Conservation (phyloP, 768 basidiomycete species). For the Boletellus ananas region DNA sequence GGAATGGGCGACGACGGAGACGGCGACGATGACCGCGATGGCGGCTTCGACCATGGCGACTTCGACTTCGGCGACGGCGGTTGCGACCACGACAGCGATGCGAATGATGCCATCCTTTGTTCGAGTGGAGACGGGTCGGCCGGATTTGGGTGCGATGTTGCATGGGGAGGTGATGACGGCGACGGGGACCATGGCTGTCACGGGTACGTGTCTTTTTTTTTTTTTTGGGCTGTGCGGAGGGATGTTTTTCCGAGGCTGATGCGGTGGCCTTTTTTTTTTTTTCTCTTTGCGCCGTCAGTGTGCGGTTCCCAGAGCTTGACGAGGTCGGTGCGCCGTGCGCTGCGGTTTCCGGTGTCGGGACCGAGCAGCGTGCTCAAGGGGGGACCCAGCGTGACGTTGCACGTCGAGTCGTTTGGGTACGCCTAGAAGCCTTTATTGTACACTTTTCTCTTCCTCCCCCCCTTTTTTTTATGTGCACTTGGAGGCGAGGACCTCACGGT, state of each 20-base stretch:
- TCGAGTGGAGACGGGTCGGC: conserved; percentile 36
- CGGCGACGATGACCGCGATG: no score
- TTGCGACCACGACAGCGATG: no score
- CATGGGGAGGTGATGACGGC: conserved; percentile 34
- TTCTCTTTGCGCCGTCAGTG: conserved; percentile 31
- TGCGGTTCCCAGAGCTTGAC: conserved; percentile 46
- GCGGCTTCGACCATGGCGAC: no score
- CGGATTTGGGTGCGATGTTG: conserved; percentile 39
- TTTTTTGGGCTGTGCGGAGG: not conserved
- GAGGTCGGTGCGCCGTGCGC: conserved; percentile 35
- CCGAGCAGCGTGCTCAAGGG: conserved; percentile 28
- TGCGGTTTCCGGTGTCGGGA: conserved; percentile 36
- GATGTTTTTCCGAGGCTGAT: no score
- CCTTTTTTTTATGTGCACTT: no score
- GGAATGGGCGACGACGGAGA: not conserved
- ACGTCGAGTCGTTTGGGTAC: conserved; percentile 41
- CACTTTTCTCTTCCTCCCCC: no score
- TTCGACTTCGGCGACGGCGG: no score
- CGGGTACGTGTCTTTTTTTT: conserved; percentile 33
- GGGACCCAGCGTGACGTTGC: conserved; percentile 37
- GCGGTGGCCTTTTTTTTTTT: no score
- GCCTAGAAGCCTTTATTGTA: conserved; percentile 18
- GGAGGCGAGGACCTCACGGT: no score
- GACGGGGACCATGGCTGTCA: conserved; percentile 43
- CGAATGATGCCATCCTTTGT: conserved; percentile 18